Base-by-base conservation (phyloP, 164 flowering plant genomes). In the Aristolochia californica region DNA sequence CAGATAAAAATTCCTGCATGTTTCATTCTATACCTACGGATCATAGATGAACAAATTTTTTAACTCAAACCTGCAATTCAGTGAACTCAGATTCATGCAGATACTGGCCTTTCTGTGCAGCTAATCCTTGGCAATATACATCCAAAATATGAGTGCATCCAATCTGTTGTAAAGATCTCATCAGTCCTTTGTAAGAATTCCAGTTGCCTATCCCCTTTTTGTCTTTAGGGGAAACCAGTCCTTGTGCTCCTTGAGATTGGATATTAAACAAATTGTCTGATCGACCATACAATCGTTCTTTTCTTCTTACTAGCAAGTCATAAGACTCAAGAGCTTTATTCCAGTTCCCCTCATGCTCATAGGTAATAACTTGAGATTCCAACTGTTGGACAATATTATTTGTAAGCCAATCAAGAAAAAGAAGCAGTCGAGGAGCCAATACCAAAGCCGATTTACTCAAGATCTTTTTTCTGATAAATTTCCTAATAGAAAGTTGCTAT, bases 281-380 rank as follows among this genome's bases (percentile, higher is more conserved):
- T 56, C 48, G 15, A 20, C 53, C 66, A 65, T 64, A 69, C 50
- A 34, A 56, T 66, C 61, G 69, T 16, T 52, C 58, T 47, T 64
- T 49, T 63, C 69, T 78, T 61, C 90, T 79, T 38, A 83, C 80
- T 80, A 81, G 94, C 55, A 93, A 69, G 72, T 93, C 99, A 79
- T 93, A 85, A 64, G 75, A 85, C 68, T 93, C 97, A 59, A 93
- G 91, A 55, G 97, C 99, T 72, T 85, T 87, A 68, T 80, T 80
- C 99, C 99, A 89, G 52, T 84, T 85, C 53, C 97, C 97, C 77
- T 93, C 99, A 43, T 93, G 99, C 74, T 93, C 99, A 62, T 70
- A 85, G 63, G 84, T 89, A 51, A 83, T 70, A 25, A 80, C 78
- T 83, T 89, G 99, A 60, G 96, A 82, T 52, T 81, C 65, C 77